Evolutionary conservation across 78 protist species (phyloP).

Genomic region (Cavenderia fasciculata): DNA sequence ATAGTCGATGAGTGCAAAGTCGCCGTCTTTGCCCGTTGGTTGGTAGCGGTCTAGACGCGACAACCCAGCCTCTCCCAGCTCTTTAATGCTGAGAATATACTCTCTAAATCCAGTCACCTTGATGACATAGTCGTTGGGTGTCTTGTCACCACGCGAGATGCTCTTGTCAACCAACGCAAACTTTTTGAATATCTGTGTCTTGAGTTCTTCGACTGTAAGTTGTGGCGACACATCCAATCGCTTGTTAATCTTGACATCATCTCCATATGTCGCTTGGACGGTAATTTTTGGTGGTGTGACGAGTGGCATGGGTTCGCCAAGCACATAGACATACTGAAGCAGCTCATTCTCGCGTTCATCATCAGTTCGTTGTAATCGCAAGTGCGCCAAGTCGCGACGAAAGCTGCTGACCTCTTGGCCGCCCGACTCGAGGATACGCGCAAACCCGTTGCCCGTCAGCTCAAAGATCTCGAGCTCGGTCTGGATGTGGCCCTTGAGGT

Average conservation of each 20-base stretch:
- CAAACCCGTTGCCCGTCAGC: conserved; percentile 39
- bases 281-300: conserved; percentile 33
- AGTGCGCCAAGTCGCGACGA: conserved; percentile 59
- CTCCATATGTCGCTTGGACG: conserved; percentile 14
- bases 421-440: conserved; percentile 17
- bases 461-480: conserved; percentile 57
- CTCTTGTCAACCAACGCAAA: conserved; percentile 48
- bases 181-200: conserved; percentile 34
- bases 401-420: conserved; percentile 45
- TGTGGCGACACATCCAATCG: conserved; percentile 24
- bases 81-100: conserved; percentile 5
- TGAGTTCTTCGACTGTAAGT: conserved; percentile 1
- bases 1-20: conserved; percentile 38
- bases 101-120: conserved; percentile 74
- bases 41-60: conserved; percentile 4
- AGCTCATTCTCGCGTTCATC: conserved; percentile 17
- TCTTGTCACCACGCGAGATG: conserved; percentile 14
- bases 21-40: conserved; percentile 43
- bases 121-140: conserved; percentile 25
- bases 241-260: conserved; percentile 29
- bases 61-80: conserved; percentile 11
- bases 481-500: conserved; percentile 47
- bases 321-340: conserved; percentile 37
- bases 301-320: conserved; percentile 46
- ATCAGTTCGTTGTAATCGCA: conserved; percentile 4